These are phyloP conservation scores for Aspergillus amoenus DNA, from an alignment of 2,329 filamentous ascomycete species.

Conservation along the genomic window DNA sequence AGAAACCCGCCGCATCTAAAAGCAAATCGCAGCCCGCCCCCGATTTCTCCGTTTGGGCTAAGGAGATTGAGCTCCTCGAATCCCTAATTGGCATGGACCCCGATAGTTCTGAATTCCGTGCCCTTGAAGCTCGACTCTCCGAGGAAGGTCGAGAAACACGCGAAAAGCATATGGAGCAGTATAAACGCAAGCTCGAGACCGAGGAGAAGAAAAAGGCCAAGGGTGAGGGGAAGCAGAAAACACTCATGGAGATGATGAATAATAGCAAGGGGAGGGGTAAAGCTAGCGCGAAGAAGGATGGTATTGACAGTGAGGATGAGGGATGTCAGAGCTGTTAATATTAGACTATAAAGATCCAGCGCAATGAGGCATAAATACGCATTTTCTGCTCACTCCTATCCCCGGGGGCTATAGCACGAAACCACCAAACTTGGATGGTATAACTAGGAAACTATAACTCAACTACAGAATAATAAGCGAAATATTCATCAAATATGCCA, in stretches of 20 bases:
- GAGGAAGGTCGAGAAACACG: conserved; percentile 70
- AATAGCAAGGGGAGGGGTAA: conserved; percentile 15
- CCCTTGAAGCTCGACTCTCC: conserved; percentile 64
- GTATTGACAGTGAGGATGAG: conserved; percentile 20
- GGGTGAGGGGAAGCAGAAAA: conserved; percentile 41
- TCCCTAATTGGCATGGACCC: conserved; percentile 80
- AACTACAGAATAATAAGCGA: background rate
- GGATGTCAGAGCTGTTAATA: conserved; percentile 19
- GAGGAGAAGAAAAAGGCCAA: conserved; percentile 50
- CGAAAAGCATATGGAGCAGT: conserved; percentile 72
- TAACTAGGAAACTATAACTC: background rate
- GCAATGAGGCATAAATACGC: background rate
- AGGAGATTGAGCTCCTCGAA: conserved; percentile 93
- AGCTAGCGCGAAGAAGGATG: conserved; percentile 1
- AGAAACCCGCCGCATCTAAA: conserved; percentile 9
- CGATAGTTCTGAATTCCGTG: conserved; percentile 69
- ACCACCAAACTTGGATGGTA: background rate
- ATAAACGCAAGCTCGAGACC: conserved; percentile 70
- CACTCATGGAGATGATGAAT: conserved; percentile 34
- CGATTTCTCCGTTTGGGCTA: conserved; percentile 82
- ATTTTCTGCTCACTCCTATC: no score
- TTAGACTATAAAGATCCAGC: background rate
- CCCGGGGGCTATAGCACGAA: background rate
- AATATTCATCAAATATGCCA: background rate
- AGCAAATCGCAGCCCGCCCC: conserved; percentile 53